phyloP scores from a whole-genome alignment of 2,329 filamentous ascomycete genomes.

The Akanthomyces dipterigenus region DNA sequence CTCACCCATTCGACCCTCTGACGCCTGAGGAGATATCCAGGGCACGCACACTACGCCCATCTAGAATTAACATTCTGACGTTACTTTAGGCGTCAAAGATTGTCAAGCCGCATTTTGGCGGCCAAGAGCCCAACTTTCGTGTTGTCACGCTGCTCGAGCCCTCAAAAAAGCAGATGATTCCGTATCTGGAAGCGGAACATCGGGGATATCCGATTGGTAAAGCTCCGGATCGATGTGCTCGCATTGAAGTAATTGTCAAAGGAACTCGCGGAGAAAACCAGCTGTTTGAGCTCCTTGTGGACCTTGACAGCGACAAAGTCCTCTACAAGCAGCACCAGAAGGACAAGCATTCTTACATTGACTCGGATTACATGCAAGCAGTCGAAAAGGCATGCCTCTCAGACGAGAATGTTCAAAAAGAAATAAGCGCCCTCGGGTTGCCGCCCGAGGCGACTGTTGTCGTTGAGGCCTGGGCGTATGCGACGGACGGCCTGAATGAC shows the following conservation, averaged over 20 bases:
- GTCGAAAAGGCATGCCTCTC: slow-evolving; percentile 41
- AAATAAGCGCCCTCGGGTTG: slow-evolving; percentile 35
- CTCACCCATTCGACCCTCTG: slow-evolving; percentile 23
- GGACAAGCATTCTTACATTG: slow-evolving; percentile 41
- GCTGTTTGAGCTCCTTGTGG: slow-evolving; percentile 24
- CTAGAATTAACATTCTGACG: background rate
- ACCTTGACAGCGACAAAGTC: slow-evolving; percentile 20
- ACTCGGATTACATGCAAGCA: slow-evolving; percentile 39
- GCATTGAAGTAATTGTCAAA: slow-evolving; percentile 29
- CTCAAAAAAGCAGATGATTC: slow-evolving; percentile 38
- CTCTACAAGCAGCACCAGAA: slow-evolving; percentile 24
- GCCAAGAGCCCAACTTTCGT: slow-evolving; percentile 33
- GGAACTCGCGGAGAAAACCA: slow-evolving; percentile 13
- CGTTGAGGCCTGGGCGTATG: slow-evolving; percentile 51
- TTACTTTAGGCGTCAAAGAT: slow-evolving; percentile 18
- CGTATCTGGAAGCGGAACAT: slow-evolving; percentile 37
- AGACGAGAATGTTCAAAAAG: slow-evolving; percentile 34
- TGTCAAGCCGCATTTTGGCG: slow-evolving; percentile 18
- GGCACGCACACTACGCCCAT: slow-evolving; percentile 7
- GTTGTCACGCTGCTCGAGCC: slow-evolving; percentile 45
- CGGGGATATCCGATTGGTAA: slow-evolving; percentile 10
- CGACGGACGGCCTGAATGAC: slow-evolving; percentile 45
- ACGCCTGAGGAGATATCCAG: slow-evolving; percentile 20
- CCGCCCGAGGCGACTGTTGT: slow-evolving; percentile 37
- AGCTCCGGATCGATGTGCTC: slow-evolving; percentile 28